Evolutionary conservation across 2,329 filamentous ascomycete species (phyloP), one percentile per base, ranked within the genome.

Genomic region (Cercospora sesami): DNA sequence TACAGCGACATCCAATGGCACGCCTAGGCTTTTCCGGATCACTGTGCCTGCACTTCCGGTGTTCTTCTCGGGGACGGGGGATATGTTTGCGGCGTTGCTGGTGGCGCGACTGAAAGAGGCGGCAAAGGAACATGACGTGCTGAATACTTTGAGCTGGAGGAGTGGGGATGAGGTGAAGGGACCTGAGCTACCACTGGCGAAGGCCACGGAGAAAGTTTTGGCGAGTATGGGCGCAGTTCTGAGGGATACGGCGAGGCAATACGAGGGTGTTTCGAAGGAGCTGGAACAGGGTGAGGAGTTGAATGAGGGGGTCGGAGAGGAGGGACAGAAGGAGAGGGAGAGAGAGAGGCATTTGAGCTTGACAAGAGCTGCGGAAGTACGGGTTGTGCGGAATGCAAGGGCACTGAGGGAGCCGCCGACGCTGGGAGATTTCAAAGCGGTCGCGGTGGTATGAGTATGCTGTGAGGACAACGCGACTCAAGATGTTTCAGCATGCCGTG

Each of bases 51-150:
- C 90, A 30, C 89, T 97, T 68, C 91, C 97, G 77, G 92, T 93
- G 81, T 97, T 95, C 84, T 99, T 98, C 81, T 93, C 91, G 74
- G 95, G 95, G 48, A 98, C 96, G 0, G 95, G 95, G 58, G 95
- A 99, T 82, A 97, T 99, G 94, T 98, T 99, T 77, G 94, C 93
- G 31, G 94, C 94, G 7, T 85, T 99, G 57, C 93, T 93, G 77
- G 89, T 97, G 1, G 92, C 92, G 48, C 89, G 94, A 31, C 88
- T 99, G 76, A 90, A 94, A 67, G 92, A 98, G 82, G 93, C 92
- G 28, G 90, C 92, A 1, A 80, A 83, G 63, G 81, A 80, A 3
- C 81, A 82, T 0, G 77, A 77, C 71, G 80, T 96, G 4, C 79
- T 83, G 16, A 78, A 82, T 7, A 86, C 80, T 2, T 79, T 82